Evolutionary conservation across 352 stramenopile species (phyloP), one percentile per base, ranked within the genome.

Genomic region (Thalassiosira allenii): DNA sequence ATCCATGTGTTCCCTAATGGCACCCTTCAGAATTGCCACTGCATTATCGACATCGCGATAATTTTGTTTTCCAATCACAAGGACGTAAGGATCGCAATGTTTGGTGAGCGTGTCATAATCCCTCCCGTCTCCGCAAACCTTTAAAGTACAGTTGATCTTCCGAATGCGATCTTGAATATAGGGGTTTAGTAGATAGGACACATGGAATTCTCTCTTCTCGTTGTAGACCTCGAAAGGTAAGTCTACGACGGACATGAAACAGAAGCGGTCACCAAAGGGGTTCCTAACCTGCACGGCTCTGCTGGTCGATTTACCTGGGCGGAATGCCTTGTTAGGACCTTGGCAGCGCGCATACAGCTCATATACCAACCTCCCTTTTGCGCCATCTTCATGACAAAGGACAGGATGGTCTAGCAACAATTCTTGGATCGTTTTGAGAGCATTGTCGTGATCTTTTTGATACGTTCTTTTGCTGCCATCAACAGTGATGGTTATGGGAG

Each of bases 361-460:
- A 64, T 75, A 65, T 41, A 40, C 11, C 51, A 75, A 56, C n/a
- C 65, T 44, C 37, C 65, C 65, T 56, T 65, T 75, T 27, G 65
- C 14, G 12, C 29, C 33, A 30, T 32, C 22, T 9, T n/a, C n/a
- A n/a, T 22, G 8, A n/a, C 30, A 14, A 14, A 73, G 25, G 27
- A 61, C 62, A 3, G 57, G 5, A n/a, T 64, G 63, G 1, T 65
- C 22, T 54, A 75, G 17, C 27, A 75, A 33, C 25, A 65, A 27
- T 25, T 75, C 51, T 34, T 51, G 30, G 5, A 75, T 52, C 34
- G 51, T 65, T 14, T 56, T 20, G 12, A 44, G 53, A 43, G 65
- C 65, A 14, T 56, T 14, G 41, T 41, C n/a, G 8, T 41, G 20
- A 52, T 41, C 41, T 41, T n/a, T n/a, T n/a, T n/a, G n/a, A n/a